These are phyloP conservation scores for Naganishia sp. DNA, from an alignment of 1,284 basidiomycete genomes.

Conservation along the genomic window DNA sequence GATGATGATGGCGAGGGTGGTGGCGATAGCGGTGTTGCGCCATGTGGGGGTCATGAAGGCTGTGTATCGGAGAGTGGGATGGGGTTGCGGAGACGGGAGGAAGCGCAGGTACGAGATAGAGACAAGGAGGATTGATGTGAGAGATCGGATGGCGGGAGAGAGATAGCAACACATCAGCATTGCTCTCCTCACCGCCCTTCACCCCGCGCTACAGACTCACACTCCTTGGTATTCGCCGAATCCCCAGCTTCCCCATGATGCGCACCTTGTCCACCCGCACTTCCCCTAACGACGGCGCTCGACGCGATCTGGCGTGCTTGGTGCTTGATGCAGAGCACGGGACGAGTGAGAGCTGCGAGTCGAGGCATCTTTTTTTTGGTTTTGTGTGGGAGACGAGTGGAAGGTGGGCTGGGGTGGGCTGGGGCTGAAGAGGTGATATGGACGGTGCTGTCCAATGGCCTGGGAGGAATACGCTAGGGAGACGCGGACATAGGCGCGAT, in stretches of 20 bases:
- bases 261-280: not conserved
- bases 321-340: not conserved
- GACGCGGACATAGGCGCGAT: not conserved
- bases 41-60: constrained; percentile 51
- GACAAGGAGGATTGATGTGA: not conserved
- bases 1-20: constrained; percentile 41
- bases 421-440: not conserved
- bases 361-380: not conserved
- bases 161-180: no score
- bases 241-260: constrained; percentile 7
- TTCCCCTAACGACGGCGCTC: constrained; percentile 17
- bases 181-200: no score
- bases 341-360: constrained; percentile 6
- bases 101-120: not conserved
- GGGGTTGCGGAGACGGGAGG: not conserved
- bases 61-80: constrained; percentile 30
- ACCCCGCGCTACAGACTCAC: not conserved
- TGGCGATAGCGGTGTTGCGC: constrained; percentile 45
- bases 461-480: constrained; percentile 1
- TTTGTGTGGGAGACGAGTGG: no score
- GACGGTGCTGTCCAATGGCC: constrained; percentile 9
- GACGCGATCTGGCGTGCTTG: constrained; percentile 16
- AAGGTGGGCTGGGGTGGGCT: no score
- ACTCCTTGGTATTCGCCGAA: constrained; percentile 18
- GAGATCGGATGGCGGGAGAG: not conserved